Evolutionary conservation across 768 basidiomycete species (phyloP).

Genomic region (Podaxis sp.): DNA sequence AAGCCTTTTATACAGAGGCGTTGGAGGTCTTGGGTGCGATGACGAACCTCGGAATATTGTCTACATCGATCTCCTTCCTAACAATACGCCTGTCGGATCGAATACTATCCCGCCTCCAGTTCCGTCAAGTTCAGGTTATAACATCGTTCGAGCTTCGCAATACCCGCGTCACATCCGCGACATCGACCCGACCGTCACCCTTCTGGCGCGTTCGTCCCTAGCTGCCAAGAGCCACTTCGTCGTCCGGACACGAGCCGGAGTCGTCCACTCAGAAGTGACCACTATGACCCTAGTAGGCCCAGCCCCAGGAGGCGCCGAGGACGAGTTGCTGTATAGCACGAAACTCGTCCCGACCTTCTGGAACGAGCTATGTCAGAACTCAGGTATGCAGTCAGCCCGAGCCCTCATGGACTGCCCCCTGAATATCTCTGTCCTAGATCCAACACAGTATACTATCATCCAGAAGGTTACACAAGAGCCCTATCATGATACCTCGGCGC

Average conservation of each 20-base stretch:
- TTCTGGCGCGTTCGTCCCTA: slow-evolving; percentile 47
- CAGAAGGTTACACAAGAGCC: slow-evolving; percentile 53
- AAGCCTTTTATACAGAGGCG: slow-evolving; percentile 28
- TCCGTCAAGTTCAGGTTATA: slow-evolving; percentile 22
- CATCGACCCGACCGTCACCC: slow-evolving; percentile 69
- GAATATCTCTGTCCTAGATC: slow-evolving; percentile 41
- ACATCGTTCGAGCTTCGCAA: slow-evolving; percentile 36
- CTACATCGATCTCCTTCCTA: slow-evolving; percentile 46
- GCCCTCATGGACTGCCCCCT: neutral
- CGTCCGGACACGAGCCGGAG: slow-evolving; percentile 21
- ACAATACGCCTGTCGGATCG: slow-evolving; percentile 19
- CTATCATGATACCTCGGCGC: slow-evolving; percentile 20
- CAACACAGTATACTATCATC: slow-evolving; percentile 61
- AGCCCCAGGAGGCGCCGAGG: slow-evolving; percentile 23
- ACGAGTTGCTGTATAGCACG: slow-evolving; percentile 53
- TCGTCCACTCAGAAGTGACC: slow-evolving; percentile 52
- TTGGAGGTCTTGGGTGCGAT: slow-evolving; percentile 25
- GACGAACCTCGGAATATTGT: slow-evolving; percentile 34
- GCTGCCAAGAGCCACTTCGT: slow-evolving; percentile 33
- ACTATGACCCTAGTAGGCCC: slow-evolving; percentile 29
- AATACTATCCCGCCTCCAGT: slow-evolving; percentile 24
- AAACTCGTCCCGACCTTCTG: slow-evolving; percentile 64
- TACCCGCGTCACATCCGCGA: slow-evolving; percentile 50
- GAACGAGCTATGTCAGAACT: slow-evolving; percentile 52
- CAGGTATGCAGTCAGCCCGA: slow-evolving; percentile 40